Conservation (phyloP, 371 early-diverging fungal species). For the Dichotomocladium elegans region DNA sequence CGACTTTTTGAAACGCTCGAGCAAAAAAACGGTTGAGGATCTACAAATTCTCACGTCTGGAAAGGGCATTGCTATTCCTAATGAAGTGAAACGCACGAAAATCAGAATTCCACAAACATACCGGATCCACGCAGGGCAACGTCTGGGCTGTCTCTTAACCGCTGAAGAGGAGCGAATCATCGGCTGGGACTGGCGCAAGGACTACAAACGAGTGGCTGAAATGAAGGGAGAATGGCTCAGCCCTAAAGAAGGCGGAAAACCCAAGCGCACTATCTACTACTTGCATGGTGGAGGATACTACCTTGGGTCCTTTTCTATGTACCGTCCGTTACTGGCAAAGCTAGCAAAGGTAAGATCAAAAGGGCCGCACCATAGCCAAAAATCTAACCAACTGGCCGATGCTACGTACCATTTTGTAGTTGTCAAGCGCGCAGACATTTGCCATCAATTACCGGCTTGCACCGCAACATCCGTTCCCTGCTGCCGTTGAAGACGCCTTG, state of each 20-base stretch:
- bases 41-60: slow-evolving; percentile 22
- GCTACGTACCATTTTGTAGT: too few species aligned
- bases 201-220: slow-evolving; percentile 13
- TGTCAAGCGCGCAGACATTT: slow-evolving; percentile 23
- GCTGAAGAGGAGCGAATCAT: slow-evolving; percentile 19
- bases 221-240: slow-evolving; percentile 39
- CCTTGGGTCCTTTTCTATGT: slow-evolving; percentile 45
- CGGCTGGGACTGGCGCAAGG: slow-evolving; percentile 41
- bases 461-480: slow-evolving; percentile 82
- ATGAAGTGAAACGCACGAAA: slow-evolving; percentile 13
- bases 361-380: too few species aligned
- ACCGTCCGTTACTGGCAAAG: slow-evolving; percentile 38
- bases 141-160: slow-evolving; percentile 14
- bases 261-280: slow-evolving; percentile 36
- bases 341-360: slow-evolving; percentile 39
- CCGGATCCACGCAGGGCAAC: slow-evolving; percentile 23
- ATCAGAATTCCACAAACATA: slow-evolving; percentile 23
- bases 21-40: slow-evolving; percentile 31
- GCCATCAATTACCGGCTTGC: slow-evolving; percentile 79
- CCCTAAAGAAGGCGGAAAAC: neutral
- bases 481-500: slow-evolving; percentile 76
- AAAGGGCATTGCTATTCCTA: slow-evolving; percentile 25
- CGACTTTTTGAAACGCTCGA: slow-evolving; percentile 24
- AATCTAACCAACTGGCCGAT: too few species aligned
- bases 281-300: slow-evolving; percentile 76